A percentile compares a stretch with the other conserved stretches of the same genome.
These are phyloP conservation scores for Phytophthora cryptogea DNA, from an alignment of 352 stramenopile species.

Conservation along the genomic window DNA sequence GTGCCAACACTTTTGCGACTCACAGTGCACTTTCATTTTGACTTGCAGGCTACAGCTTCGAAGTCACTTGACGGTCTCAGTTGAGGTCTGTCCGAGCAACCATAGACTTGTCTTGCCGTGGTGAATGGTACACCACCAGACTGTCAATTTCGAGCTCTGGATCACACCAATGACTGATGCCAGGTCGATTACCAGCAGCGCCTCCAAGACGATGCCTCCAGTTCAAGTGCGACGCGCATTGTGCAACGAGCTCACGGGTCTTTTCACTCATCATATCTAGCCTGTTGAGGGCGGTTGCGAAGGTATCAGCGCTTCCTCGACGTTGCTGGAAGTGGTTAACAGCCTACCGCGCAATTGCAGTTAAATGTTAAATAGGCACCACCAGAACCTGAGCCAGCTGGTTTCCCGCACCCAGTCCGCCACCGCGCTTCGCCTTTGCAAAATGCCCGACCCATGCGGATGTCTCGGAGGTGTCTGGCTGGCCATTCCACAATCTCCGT, in stretches of 20 bases:
- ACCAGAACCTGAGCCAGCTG: slow-evolving; percentile 28
- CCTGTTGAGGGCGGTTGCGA: no score
- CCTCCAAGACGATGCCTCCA: no score
- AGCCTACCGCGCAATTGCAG: not conserved
- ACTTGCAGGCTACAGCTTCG: not conserved
- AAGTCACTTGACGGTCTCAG: no score
- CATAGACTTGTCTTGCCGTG: no score
- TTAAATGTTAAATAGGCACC: slow-evolving; percentile 11
- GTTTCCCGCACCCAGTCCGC: slow-evolving; percentile 22
- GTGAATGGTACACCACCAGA: no score
- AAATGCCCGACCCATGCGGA: slow-evolving; percentile 1
- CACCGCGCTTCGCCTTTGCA: slow-evolving; percentile 5
- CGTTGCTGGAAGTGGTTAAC: not conserved
- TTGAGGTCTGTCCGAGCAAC: not conserved
- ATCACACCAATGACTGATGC: no score
- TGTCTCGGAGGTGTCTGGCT: not conserved
- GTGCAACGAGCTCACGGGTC: no score
- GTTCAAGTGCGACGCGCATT: no score
- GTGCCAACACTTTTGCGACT: slow-evolving; percentile 29
- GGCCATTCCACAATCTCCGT: slow-evolving; percentile 20
- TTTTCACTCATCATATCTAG: no score
- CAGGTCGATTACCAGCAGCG: no score
- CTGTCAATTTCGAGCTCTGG: no score
- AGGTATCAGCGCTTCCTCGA: no score
- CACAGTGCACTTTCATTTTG: slow-evolving; percentile 1